These are phyloP conservation scores for Trichoderma atroviride DNA, from an alignment of 2,329 filamentous ascomycete species.

Conservation along the genomic window DNA sequence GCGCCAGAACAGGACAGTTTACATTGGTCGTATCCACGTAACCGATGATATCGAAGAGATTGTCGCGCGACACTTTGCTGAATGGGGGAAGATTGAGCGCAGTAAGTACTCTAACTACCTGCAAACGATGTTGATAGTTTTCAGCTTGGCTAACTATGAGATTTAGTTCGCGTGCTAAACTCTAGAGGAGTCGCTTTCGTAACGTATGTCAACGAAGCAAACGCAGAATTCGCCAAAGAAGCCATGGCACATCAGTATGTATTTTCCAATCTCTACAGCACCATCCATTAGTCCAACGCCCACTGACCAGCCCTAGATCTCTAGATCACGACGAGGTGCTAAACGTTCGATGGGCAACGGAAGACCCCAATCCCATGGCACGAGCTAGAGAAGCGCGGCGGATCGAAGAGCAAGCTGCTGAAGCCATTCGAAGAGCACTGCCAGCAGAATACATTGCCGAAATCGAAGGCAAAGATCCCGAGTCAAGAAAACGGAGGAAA, in stretches of 20 bases:
- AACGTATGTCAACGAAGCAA: slow-evolving; percentile 89
- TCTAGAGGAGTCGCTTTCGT: slow-evolving; percentile 90
- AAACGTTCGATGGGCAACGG: slow-evolving; percentile 96
- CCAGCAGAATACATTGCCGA: slow-evolving; percentile 91
- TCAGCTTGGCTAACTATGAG: background rate
- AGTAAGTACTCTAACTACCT: slow-evolving; percentile 44
- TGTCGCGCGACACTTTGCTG: slow-evolving; percentile 89
- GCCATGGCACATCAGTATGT: slow-evolving; percentile 85
- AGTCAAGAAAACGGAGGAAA: slow-evolving; percentile 83
- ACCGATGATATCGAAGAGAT: slow-evolving; percentile 97
- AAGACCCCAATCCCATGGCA: slow-evolving; percentile 92
- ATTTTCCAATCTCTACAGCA: background rate
- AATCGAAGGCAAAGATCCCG: slow-evolving; percentile 87
- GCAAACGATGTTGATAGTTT: background rate
- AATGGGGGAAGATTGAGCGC: slow-evolving; percentile 93
- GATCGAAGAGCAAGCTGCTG: slow-evolving; percentile 94
- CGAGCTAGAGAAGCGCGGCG: slow-evolving; percentile 86
- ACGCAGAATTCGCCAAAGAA: slow-evolving; percentile 88
- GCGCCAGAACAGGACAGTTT: slow-evolving; percentile 91
- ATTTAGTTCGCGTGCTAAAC: slow-evolving; percentile 74
- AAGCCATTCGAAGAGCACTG: slow-evolving; percentile 84
- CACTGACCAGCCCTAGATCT: slow-evolving; percentile 39
- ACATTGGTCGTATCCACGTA: slow-evolving; percentile 91
- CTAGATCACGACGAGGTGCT: slow-evolving; percentile 90
- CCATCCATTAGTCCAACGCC: background rate